Base-by-base conservation (phyloP, 352 stramenopile species). In the Phytopythium delawarense region DNA sequence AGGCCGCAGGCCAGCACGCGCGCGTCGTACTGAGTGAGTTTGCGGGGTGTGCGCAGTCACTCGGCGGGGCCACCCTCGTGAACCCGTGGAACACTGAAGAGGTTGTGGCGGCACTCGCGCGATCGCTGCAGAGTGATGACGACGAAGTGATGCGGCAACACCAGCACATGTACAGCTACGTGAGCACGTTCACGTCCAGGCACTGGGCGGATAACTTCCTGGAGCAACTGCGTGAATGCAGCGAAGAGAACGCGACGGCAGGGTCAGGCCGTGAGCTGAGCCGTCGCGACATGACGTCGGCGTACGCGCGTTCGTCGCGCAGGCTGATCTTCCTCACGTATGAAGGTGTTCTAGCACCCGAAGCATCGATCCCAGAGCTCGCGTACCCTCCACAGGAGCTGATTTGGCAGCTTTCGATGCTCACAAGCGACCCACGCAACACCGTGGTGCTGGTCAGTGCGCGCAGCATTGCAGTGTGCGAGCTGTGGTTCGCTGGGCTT, bases 1-100 rank as follows among this genome's bases (percentile, higher is more conserved):
- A 95, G 63, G 84, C 81, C 2, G 64, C 70, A 12, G 77, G 76
- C 15, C 78, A 84, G 39, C 81, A 81, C 30, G 86, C 89, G 7
- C 88, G 91, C 8, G 85, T 97, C 7, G 88, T 97, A n/a, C 56
- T 97, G 51, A 96, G 84, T 42, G 91, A 97, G 61, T 97, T 97
- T 72, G 87, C 91, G 25, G 91, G 91, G 4, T 94, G 84, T 39
- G 88, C 89, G 0, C 86, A 97, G 66, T 95, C 87, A 1, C 76
- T 97, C 15, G 78, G 83, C 35, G 88, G 89, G 18, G 89, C 89
- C 0, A 79, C 81, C 52, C 79, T 94, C 18, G 77, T 97, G 30
- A 97, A 97, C 42, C 91, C 91, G 7, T 93, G 84, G 84, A 89
- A 95, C 59, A 94, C 84, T 0, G 81, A 92, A 68, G 82, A 94